Base-by-base conservation (phyloP, 441 rosid species). In the Corymbia calophylla region DNA sequence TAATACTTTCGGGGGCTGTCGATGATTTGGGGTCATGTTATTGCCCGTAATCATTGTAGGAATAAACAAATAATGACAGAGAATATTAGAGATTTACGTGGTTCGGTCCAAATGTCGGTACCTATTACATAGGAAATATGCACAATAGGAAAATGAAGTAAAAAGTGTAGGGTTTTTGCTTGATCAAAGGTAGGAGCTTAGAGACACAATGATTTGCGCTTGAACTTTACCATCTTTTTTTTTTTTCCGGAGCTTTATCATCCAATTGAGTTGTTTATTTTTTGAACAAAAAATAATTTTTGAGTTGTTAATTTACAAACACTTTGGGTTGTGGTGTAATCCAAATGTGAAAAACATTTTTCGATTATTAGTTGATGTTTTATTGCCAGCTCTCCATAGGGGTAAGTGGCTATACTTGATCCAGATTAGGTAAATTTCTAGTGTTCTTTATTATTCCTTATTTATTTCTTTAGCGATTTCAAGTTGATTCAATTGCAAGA, bases 301-400 rank as follows among this genome's bases (percentile, higher is more conserved):
- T 53, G 21, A 53, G 16, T 56, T 56, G 29, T 23, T 56, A 21
- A 56, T 56, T 23, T 12, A 23, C 23, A 9, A 56, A 56, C 29
- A 58, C 14, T 10, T 10, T 10, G 0, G 14, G 5, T 14, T 10
- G 4, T 23, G 14, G 64, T 58, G 15, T 62, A 7, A 62, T 62
- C 6, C 17, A 29, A 7, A 13, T 16, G 2, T 14, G 17, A 62
- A 4, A 62, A 62, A 29, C 0, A 62, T 14, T 29, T 1, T 62
- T 2, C 5, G 0, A 62, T 62, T 29, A 2, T 0, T 62, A 29
- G 4, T 29, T 1, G 0, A 62, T 29, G 29, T 29, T 62, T 7
- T 29, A 0, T 0, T 0, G 5, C 15, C 2, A 1, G 0, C 18
- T 62, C 15, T 62, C 17, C 9, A 29, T 6, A 0, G 15, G 0